Evolutionary conservation across 306 rosid species (phyloP), one percentile per base, ranked within the genome.

Genomic region (Medicago lupulina): DNA sequence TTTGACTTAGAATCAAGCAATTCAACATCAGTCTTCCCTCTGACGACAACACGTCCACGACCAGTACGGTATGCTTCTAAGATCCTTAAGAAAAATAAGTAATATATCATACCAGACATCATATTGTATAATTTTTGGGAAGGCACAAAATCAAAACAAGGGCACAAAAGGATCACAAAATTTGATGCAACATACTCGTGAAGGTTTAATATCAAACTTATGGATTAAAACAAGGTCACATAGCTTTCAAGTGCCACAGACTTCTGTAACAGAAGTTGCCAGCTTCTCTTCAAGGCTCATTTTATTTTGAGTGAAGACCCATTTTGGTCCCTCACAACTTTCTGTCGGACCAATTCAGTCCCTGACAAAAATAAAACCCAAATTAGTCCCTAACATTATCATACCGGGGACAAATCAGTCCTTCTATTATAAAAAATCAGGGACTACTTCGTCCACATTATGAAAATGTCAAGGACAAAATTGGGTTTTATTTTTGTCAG

Each of bases 1-100:
- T 89, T 95, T 17, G 93, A 85, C 83, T 83, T 92, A 54, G 92
- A 89, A 86, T 95, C 99, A 75, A 89, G 93, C 84, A 89, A 65
- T 74, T 95, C 99, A 81, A 95, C 76, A 9, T 95, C 97, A 88
- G 90, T 88, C 87, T 92, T 95, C 62, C 99, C 99, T 83, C 99
- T 90, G 62, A 95, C 91, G 71, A 85, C 71, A 62, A 95, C 81
- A 39, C 97, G 92, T 54, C 99, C 99, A 43, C 93, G 87, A 59
- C 99, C 99, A 54, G 90, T 85, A 19, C 97, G 93, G 75, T 95
- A 95, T 80, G 99, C 99, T 18, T 95, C 97, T 76, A 95, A 83
- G 79, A 95, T 92, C 80, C 98, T 95, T 77, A 36, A 60, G 76
- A 90, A 65, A 85, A 70, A 68, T 34, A 59, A 79, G 70, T 63